A percentile compares a stretch with the other conserved stretches of the same genome.
Evolutionary conservation across 2,329 filamentous ascomycete genomes (phyloP).

Genomic region (Dendryphion nanum): DNA sequence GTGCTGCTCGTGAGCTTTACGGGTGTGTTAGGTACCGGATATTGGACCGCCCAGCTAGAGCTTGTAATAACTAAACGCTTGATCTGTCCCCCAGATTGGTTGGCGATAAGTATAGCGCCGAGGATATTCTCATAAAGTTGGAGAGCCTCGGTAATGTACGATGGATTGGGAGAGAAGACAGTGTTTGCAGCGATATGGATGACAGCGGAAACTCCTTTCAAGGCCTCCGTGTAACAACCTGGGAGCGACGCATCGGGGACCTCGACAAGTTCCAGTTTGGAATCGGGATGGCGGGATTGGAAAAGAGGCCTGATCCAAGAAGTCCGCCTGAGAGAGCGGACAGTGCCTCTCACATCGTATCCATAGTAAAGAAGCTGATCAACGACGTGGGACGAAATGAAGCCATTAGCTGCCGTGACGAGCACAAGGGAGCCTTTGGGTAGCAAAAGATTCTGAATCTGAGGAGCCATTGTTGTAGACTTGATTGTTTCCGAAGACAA

Average conservation of each 20-base stretch:
- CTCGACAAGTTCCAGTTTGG: slow-evolving; percentile 38
- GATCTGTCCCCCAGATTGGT: slow-evolving; percentile 20
- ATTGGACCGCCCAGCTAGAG: slow-evolving; percentile 34
- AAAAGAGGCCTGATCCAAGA: slow-evolving; percentile 26
- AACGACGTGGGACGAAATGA: slow-evolving; percentile 45
- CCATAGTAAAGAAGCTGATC: slow-evolving; percentile 43
- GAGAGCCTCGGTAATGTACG: slow-evolving; percentile 44
- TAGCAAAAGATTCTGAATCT: slow-evolving; percentile 3
- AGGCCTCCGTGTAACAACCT: slow-evolving; percentile 39
- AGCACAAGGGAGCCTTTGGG: slow-evolving; percentile 17
- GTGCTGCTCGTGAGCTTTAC: slow-evolving; percentile 26
- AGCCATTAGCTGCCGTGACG: slow-evolving; percentile 49
- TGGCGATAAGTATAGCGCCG: slow-evolving; percentile 37
- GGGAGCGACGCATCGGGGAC: slow-evolving; percentile 40
- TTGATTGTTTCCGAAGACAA: too few species aligned
- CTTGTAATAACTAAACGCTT: slow-evolving; percentile 43
- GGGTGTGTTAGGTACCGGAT: slow-evolving; percentile 31
- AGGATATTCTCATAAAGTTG: slow-evolving; percentile 35
- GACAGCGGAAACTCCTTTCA: slow-evolving; percentile 40
- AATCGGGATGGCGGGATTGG: slow-evolving; percentile 10
- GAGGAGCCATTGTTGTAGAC: neutral
- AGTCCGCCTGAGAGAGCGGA: slow-evolving; percentile 33
- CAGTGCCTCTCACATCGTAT: slow-evolving; percentile 48
- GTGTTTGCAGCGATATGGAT: slow-evolving; percentile 43
- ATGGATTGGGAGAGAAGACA: slow-evolving; percentile 29